phyloP scores from a whole-genome alignment of 495 filamentous ascomycete genomes.

The Penicillium fimorum region DNA sequence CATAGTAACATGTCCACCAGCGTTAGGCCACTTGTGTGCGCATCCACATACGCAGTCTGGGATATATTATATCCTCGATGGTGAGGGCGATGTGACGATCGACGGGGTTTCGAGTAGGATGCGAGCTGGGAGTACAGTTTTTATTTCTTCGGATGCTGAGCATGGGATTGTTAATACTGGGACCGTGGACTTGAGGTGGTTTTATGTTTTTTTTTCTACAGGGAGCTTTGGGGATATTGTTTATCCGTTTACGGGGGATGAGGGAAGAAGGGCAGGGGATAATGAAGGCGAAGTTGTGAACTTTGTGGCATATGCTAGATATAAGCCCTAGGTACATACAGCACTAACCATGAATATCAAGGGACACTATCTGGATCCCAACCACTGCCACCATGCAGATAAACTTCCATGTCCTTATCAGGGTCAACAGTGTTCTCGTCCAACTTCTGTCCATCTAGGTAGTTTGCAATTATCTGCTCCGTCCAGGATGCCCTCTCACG shows the following conservation, averaged over 20 bases:
- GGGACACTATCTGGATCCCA: too few relatives aligned
- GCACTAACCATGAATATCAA: too few relatives aligned
- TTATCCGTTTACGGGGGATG: slow-evolving; percentile 26
- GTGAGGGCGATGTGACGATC: slow-evolving; percentile 28
- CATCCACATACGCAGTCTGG: slow-evolving; percentile 39
- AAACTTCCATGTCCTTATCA: too few relatives aligned
- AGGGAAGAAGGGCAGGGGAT: background rate
- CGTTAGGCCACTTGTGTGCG: slow-evolving; percentile 27
- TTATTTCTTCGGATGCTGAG: slow-evolving; percentile 37
- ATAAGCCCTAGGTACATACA: too few relatives aligned
- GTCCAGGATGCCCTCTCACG: too few relatives aligned
- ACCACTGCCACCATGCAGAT: too few relatives aligned
- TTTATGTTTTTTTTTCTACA: slow-evolving; percentile 41
- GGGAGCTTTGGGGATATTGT: slow-evolving; percentile 35
- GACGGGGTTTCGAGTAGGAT: slow-evolving; percentile 26
- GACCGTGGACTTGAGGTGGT: slow-evolving; percentile 25
- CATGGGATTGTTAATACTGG: slow-evolving; percentile 36
- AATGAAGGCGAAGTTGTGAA: slow-evolving; percentile 13
- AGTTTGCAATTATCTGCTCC: too few relatives aligned
- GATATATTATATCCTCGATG: slow-evolving; percentile 39
- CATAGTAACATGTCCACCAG: slow-evolving; percentile 29
- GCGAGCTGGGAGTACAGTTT: slow-evolving; percentile 28
- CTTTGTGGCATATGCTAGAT: background rate
- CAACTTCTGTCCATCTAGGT: too few relatives aligned
- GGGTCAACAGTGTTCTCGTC: too few relatives aligned